Base-by-base conservation (phyloP, 2,329 filamentous ascomycete species). In the Aspergillus latus region DNA sequence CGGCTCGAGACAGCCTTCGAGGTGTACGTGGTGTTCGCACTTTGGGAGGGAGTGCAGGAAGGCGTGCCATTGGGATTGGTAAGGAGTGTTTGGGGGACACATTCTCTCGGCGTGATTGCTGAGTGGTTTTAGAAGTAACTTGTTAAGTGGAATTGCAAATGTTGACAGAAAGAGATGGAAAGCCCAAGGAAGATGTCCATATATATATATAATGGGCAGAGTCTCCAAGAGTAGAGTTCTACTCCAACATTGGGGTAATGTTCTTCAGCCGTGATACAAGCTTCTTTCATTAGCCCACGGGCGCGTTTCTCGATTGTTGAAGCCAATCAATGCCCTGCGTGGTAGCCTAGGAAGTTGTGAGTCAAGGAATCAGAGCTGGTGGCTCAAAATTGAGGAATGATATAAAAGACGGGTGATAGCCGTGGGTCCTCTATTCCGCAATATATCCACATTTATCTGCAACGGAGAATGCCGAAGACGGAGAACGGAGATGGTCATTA, bases 21-120 rank as follows among this genome's bases (percentile, higher is more conserved):
- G 80, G 69, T 93, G 89, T 52, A 92, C 82, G 74, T 92, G 89
- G 68, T 92, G 89, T 71, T 93, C 89, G 74, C 87, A 89, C 78
- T 92, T 92, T 61, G 89, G 89, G 30, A 92, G 81, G 32, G 80
- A 80, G 50, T 76, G 73, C 37, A 92, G 79, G 69, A 90, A 85
- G 42, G 77, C 70, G 73, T 86, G 84, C 50, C 84, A 72, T 11
- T 74, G 64, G 36, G 74, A 65, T 82, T 21, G 21, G 21, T 21
- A 21, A 21, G 76, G 72, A 84, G 87, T 83, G 86, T 87, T 8
- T 36, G 61, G 45, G 21, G 15, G 43, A 26, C 50, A 52, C 49
- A 52, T 52, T 28, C 1, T 30, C 16, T 16, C 5, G n/a, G 30
- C 3, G 11, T 8, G 13, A 10, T 28, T 29, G 26, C 32, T 39